phyloP scores from a whole-genome alignment of 2,329 filamentous ascomycete genomes.

The Xylaria sp. region DNA sequence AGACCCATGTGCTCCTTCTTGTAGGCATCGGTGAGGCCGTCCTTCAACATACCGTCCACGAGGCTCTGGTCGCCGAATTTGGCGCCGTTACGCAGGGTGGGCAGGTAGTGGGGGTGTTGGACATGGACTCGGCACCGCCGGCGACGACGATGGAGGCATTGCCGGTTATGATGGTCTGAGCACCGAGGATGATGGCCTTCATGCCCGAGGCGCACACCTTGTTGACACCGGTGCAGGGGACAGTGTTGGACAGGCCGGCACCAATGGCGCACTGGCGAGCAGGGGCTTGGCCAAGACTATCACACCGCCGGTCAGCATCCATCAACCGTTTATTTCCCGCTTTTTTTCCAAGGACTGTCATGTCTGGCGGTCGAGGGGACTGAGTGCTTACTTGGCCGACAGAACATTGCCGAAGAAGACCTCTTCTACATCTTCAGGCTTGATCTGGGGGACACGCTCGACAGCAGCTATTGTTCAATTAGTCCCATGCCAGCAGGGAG shows the following conservation, averaged over 20 bases:
- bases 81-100: conserved; percentile 80
- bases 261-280: conserved; percentile 91
- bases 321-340: not conserved
- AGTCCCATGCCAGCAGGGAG: conserved; percentile 13
- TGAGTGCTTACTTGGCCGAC: conserved; percentile 76
- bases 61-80: conserved; percentile 94
- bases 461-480: conserved; percentile 67
- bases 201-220: conserved; percentile 97
- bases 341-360: not conserved
- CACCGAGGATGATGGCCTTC: conserved; percentile 92
- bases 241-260: conserved; percentile 80
- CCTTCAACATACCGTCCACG: conserved; percentile 90
- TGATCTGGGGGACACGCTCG: conserved; percentile 83
- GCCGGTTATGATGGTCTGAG: conserved; percentile 97
- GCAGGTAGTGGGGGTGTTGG: conserved; percentile 97
- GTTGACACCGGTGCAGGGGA: conserved; percentile 92
- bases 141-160: conserved; percentile 92
- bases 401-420: conserved; percentile 99
- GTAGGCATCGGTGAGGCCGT: conserved; percentile 93
- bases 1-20: conserved; percentile 98
- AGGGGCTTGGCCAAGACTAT: conserved; percentile 91
- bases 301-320: conserved; percentile 15
- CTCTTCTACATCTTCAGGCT: conserved; percentile 89
- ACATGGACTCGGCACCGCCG: conserved; percentile 98
- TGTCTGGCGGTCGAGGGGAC: not conserved